Percentiles rank a stretch among this genome's conserved stretches.
phyloP scores from a whole-genome alignment of 23 red algal species.

The Porphyridium purpureum region DNA sequence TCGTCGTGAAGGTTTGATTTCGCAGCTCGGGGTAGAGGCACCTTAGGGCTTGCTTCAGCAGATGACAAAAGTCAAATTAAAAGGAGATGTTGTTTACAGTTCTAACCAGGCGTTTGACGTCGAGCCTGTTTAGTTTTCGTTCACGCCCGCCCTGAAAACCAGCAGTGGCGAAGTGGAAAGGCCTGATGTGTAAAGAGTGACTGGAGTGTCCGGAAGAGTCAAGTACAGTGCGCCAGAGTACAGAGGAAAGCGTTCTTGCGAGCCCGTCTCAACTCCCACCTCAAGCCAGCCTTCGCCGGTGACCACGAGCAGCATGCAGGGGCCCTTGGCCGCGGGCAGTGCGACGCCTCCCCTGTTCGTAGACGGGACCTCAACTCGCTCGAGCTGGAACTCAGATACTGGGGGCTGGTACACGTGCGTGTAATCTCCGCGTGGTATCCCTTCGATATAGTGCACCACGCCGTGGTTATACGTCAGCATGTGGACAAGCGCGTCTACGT shows the following conservation, averaged over 20 bases:
- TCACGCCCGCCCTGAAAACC: neutral
- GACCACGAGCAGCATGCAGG: neutral
- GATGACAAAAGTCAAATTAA: no score
- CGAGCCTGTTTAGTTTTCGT: no score
- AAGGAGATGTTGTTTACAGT: no score
- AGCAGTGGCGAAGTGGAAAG: neutral
- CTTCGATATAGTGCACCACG: slow-evolving; percentile 11
- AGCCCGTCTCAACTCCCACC: neutral
- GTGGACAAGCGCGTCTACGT: slow-evolving; percentile 50
- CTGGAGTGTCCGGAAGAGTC: neutral
- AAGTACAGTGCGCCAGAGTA: neutral
- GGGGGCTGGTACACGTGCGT: slow-evolving; percentile 31
- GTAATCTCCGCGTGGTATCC: slow-evolving; percentile 5
- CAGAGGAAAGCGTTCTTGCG: no score
- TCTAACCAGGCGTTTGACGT: no score
- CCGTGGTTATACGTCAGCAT: slow-evolving; percentile 80
- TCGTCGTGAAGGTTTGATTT: no score
- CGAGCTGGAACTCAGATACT: slow-evolving; percentile 49
- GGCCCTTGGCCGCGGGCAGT: neutral
- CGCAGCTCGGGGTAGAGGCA: no score
- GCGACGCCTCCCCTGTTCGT: neutral
- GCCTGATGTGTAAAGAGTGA: neutral
- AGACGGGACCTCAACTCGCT: slow-evolving; percentile 2
- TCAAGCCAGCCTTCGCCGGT: neutral
- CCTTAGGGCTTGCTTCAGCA: no score